Conservation (phyloP, 2,329 filamentous ascomycete genomes). For the Cytospora piceae region DNA sequence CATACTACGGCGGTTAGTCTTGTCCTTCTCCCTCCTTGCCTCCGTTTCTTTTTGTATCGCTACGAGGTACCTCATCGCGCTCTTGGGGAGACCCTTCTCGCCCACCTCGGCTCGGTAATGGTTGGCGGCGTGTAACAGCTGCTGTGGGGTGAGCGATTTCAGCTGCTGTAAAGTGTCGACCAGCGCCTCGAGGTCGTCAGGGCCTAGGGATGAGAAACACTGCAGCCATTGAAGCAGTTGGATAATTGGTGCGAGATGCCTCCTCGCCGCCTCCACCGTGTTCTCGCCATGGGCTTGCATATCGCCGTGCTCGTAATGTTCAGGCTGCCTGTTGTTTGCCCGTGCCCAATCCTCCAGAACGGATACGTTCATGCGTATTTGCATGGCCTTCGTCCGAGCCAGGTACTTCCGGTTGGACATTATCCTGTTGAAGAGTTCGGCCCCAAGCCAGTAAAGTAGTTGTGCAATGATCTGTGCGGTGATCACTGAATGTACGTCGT, state of each 20-base stretch:
- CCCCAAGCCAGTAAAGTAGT: conserved; percentile 92
- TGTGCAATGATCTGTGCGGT: conserved; percentile 89
- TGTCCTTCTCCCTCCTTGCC: conserved; percentile 58
- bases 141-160: conserved; percentile 80
- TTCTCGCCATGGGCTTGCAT: conserved; percentile 83
- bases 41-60: conserved; percentile 77
- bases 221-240: conserved; percentile 97
- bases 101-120: conserved; percentile 95
- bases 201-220: conserved; percentile 88
- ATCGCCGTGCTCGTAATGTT: conserved; percentile 93
- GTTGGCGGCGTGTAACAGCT: conserved; percentile 88
- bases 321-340: conserved; percentile 88
- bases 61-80: conserved; percentile 82
- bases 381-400: conserved; percentile 97
- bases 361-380: conserved; percentile 98
- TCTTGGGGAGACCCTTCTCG: conserved; percentile 88
- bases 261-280: conserved; percentile 80
- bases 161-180: conserved; percentile 89
- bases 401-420: conserved; percentile 96
- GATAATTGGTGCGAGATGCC: conserved; percentile 86
- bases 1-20: conserved; percentile 48
- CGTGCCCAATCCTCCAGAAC: conserved; percentile 95
- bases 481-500: conserved; percentile 98
- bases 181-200: conserved; percentile 84
- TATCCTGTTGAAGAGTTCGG: conserved; percentile 95